Conservation (phyloP, 148 eudicot genomes). For the Dianthus caryophyllus region DNA sequence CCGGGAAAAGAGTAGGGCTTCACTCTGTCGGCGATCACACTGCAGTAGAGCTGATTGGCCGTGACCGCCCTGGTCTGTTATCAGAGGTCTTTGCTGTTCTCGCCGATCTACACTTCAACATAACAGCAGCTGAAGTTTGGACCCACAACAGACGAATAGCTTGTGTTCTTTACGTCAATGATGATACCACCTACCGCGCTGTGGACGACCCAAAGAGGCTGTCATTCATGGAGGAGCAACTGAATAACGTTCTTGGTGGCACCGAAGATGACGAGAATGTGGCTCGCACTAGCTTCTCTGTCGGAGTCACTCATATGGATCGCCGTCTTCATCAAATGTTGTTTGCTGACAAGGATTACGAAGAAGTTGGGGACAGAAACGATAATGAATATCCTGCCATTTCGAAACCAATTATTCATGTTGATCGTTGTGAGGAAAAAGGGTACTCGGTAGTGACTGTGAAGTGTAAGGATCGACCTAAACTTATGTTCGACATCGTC, state of each 20-base stretch:
- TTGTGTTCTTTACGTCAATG: constrained; percentile 58
- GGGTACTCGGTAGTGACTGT: constrained; percentile 67
- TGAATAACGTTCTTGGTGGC: constrained; percentile 52
- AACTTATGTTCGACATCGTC: constrained; percentile 81
- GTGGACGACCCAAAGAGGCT: constrained; percentile 47
- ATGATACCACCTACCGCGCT: constrained; percentile 39
- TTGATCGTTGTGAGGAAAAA: constrained; percentile 63
- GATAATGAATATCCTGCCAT: constrained; percentile 29
- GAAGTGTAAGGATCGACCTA: constrained; percentile 59
- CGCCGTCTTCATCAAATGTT: constrained; percentile 84
- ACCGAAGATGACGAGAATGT: constrained; percentile 43
- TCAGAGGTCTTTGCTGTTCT: constrained; percentile 71
- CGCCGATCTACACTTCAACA: constrained; percentile 57
- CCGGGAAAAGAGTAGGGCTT: constrained; percentile 57
- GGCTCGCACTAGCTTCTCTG: constrained; percentile 43
- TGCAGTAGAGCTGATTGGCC: constrained; percentile 61
- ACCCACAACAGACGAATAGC: constrained; percentile 72
- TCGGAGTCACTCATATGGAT: constrained; percentile 64
- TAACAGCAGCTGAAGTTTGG: constrained; percentile 75
- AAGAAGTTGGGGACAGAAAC: constrained; percentile 26
- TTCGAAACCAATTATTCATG: constrained; percentile 36
- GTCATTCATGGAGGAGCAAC: constrained; percentile 65
- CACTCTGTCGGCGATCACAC: constrained; percentile 56
- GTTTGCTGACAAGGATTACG: constrained; percentile 67
- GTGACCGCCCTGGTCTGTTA: constrained; percentile 71